Evolutionary conservation across 768 basidiomycete species (phyloP), one percentile per base, ranked within the genome.

Genomic region (Phanerodontia chrysosporium): DNA sequence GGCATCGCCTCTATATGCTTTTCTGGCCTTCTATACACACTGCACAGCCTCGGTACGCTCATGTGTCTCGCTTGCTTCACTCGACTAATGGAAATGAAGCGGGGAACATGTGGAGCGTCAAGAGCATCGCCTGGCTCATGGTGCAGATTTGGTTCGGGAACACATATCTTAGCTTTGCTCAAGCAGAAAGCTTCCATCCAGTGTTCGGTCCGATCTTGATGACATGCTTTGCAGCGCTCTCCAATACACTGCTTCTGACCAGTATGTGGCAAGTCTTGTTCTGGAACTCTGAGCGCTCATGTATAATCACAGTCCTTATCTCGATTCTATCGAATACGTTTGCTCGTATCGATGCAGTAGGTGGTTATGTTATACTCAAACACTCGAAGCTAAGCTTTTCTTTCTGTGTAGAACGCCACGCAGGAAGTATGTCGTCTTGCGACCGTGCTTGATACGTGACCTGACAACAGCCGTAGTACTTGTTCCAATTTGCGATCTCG

Each of bases 241-340:
- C 87, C 0, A 90, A 89, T 65, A 92, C 90, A 0, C 77, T 93
- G 45, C 73, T 94, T 30, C 67, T 93, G 59, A 93, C 92, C 3
- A 94, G 90, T 90, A 61, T 64, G 87, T 75, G 6, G 18, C 8
- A 42, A 18, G 9, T 42, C 39, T 55, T 36, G 52, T 63, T 49
- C 53, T 78, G 79, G 32, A 35, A 35, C 18, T 42, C 10, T 42
- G n/a, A n/a, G n/a, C n/a, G 25, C 1, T 35, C 32, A 53, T 24
- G 21, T 18, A 18, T 5, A 9, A 21, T 39, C 14, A 14, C 51
- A 78, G 76, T 95, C 67, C 78, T 96, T 48, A 95, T 96, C 60
- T 95, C 92, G 8, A 91, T 95, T 49, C 73, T 97, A 30, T 94
- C 93, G 4, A 95, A 95, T 69, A 94, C 92, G 0, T 93, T 92